Base-by-base conservation (phyloP, 768 basidiomycete species). In the Pisolithus tinctorius region DNA sequence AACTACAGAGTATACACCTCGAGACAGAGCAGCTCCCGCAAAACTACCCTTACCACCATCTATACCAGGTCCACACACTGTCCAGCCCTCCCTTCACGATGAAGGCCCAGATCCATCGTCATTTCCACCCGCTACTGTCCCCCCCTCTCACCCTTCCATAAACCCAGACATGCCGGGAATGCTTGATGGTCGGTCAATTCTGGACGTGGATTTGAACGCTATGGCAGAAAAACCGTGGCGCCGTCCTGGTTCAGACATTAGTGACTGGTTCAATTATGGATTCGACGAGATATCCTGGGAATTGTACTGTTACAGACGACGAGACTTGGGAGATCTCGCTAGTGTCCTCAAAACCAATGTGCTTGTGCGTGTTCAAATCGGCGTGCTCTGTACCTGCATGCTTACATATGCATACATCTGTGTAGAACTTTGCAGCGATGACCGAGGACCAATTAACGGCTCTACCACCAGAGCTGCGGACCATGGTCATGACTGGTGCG, bases 241-340 rank as follows among this genome's bases (percentile, higher is more conserved):
- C 55, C 71, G 84, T 52, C 88, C 93, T 6, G 96, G 96, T 31
- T 84, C 89, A 4, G 93, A 96, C 72, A 76, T 96, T 54, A 87
- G 88, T 58, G 94, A 97, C 71, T 99, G 93, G 88, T 99, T 99
- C 71, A 98, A 99, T 69, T 98, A 96, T 59, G 96, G 96, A 0
- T 98, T 98, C 62, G 96, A 99, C 67, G 96, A 99, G 69, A 78
- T 90, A 14, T 88, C 88, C 31, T 99, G 93, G 93, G 89, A 92
- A 63, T 85, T 84, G 39, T 99, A 95, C 61, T 89, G 86, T 59
- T 86, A 88, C 67, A 79, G 90, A 59, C 76, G 92, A 59, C 77
- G 88, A 39, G 88, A 92, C 51, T 65, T 92, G 47, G 85, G 88
- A 2, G 90, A 92, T 51, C 74, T 87, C 50, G 88, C 86, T 0